phyloP scores from a whole-genome alignment of 2,329 filamentous ascomycete species.

The Fusarium humuli region DNA sequence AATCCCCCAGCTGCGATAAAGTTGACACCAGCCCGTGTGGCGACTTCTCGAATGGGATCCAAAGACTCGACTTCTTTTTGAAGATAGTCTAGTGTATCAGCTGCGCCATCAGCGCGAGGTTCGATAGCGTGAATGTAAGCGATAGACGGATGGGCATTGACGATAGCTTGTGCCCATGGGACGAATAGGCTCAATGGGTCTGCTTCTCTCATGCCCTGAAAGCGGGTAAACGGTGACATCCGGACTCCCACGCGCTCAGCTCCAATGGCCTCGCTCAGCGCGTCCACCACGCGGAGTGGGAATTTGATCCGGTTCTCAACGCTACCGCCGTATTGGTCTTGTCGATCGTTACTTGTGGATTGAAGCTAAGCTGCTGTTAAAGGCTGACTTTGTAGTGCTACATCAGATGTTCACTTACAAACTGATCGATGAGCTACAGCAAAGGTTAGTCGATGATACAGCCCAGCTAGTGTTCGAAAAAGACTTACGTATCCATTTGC shows the following conservation, averaged over 20 bases:
- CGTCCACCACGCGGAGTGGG: slow-evolving; percentile 60
- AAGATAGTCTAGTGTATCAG: slow-evolving; percentile 47
- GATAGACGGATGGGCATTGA: slow-evolving; percentile 64
- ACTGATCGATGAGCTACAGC: slow-evolving; percentile 63
- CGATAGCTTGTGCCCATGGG: slow-evolving; percentile 69
- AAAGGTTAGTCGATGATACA: neutral
- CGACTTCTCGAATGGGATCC: slow-evolving; percentile 49
- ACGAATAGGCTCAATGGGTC: slow-evolving; percentile 60
- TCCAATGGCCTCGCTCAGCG: slow-evolving; percentile 59
- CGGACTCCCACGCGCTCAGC: slow-evolving; percentile 66
- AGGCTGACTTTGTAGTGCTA: neutral
- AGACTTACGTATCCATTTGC: slow-evolving; percentile 68
- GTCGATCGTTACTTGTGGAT: slow-evolving; percentile 61
- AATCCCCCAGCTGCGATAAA: slow-evolving; percentile 53
- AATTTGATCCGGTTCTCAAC: slow-evolving; percentile 65
- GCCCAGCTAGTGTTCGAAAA: fast-evolving
- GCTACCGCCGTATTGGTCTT: slow-evolving; percentile 64
- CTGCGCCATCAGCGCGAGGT: slow-evolving; percentile 60
- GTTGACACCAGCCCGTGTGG: slow-evolving; percentile 37
- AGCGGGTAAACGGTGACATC: slow-evolving; percentile 68
- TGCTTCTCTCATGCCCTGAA: slow-evolving; percentile 72
- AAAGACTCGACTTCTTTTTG: slow-evolving; percentile 50
- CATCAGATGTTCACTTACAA: slow-evolving; percentile 51
- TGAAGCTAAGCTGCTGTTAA: slow-evolving; percentile 45
- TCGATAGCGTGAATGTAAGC: slow-evolving; percentile 73